phyloP scores from a whole-genome alignment of 805 yeast genomes.

The Kazachstania kunashirensis region DNA sequence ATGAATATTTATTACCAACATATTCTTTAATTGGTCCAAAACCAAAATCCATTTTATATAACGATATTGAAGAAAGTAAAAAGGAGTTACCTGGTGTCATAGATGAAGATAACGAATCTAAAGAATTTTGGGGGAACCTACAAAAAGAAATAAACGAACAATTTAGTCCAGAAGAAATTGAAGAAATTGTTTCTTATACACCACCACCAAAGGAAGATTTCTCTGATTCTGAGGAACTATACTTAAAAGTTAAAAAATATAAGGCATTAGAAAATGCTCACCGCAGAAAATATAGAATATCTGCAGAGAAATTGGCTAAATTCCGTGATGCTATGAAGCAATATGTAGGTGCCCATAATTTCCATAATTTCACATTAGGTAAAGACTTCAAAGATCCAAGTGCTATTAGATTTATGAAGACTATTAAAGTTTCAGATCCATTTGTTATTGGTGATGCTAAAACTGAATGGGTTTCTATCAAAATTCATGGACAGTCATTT shows the following conservation, averaged over 20 bases:
- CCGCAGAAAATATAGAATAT: constrained; percentile 61
- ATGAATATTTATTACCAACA: constrained; percentile 89
- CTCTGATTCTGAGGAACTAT: constrained; percentile 32
- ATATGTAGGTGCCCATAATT: constrained; percentile 84
- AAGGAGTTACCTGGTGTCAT: constrained; percentile 48
- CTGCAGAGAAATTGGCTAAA: constrained; percentile 47
- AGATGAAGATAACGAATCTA: constrained; percentile 58
- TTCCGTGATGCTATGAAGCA: constrained; percentile 60
- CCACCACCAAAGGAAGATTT: constrained; percentile 33
- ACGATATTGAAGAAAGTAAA: constrained; percentile 46
- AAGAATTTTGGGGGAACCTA: constrained; percentile 52
- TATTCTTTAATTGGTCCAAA: constrained; percentile 87
- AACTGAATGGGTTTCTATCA: constrained; percentile 92
- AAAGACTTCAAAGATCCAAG: constrained; percentile 76
- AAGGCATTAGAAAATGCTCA: constrained; percentile 56
- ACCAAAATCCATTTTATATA: constrained; percentile 57
- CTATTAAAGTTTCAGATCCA: constrained; percentile 73
- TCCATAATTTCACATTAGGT: constrained; percentile 83
- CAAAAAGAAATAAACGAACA: constrained; percentile 31
- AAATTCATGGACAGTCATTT: constrained; percentile 95
- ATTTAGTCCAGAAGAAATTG: constrained; percentile 22
- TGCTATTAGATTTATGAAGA: constrained; percentile 73
- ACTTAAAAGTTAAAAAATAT: constrained; percentile 38
- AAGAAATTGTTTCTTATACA: constrained; percentile 20
- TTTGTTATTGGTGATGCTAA: constrained; percentile 82